phyloP scores from a whole-genome alignment of 2,329 filamentous ascomycete genomes.

The Exophiala spinifera region DNA sequence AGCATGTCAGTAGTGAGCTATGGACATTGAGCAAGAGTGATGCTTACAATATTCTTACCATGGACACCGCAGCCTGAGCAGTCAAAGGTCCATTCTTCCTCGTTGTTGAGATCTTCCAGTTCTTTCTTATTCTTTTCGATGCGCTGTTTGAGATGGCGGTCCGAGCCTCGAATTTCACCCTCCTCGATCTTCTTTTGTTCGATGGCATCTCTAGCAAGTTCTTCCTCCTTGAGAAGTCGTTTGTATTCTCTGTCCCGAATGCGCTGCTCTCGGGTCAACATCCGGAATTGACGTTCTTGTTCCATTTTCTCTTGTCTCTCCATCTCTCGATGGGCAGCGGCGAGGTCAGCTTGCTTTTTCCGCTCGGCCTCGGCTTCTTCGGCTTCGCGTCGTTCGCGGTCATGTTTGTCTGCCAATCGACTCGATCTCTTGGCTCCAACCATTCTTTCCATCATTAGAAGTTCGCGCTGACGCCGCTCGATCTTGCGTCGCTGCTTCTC shows the following conservation, averaged over 20 bases:
- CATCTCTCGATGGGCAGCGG: constrained; percentile 58
- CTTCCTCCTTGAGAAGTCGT: constrained; percentile 78
- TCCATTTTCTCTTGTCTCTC: constrained; percentile 63
- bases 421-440: constrained; percentile 93
- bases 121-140: constrained; percentile 77
- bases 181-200: constrained; percentile 62
- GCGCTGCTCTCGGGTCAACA: constrained; percentile 80
- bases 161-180: constrained; percentile 64
- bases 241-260: constrained; percentile 81
- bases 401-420: constrained; percentile 75
- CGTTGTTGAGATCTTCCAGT: constrained; percentile 68
- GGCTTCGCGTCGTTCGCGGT: constrained; percentile 73
- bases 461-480: constrained; percentile 73
- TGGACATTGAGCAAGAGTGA: background rate
- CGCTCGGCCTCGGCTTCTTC: constrained; percentile 67
- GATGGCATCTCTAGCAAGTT: constrained; percentile 74
- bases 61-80: constrained; percentile 83
- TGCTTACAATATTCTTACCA: constrained; percentile 69
- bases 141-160: constrained; percentile 75
- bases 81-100: constrained; percentile 91
- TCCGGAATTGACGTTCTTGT: constrained; percentile 71
- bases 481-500: constrained; percentile 67
- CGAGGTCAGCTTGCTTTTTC: constrained; percentile 62
- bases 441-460: constrained; percentile 78
- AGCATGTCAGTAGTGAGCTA: constrained; percentile 26